These are phyloP conservation scores for Plasmodium knowlesi DNA, from an alignment of 169 alveolate species.

Conservation along the genomic window DNA sequence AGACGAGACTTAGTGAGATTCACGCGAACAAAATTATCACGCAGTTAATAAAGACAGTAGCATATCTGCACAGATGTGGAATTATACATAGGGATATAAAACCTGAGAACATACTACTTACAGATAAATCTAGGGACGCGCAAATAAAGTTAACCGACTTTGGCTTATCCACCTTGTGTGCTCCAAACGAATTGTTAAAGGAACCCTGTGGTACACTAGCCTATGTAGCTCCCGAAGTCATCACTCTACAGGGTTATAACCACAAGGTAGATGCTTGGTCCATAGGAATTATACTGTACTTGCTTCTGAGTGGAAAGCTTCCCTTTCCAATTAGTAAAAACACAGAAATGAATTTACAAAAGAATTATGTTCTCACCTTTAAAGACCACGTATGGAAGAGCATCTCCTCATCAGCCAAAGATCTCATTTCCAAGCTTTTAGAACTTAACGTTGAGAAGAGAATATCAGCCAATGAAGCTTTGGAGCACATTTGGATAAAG, in stretches of 20 bases:
- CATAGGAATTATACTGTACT: slow-evolving; percentile 92
- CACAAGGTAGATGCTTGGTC: slow-evolving; percentile 94
- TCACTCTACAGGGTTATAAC: slow-evolving; percentile 91
- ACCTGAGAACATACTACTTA: slow-evolving; percentile 96
- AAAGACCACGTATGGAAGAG: slow-evolving; percentile 87
- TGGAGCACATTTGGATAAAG: slow-evolving; percentile 89
- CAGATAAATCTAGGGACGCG: slow-evolving; percentile 92
- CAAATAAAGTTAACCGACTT: slow-evolving; percentile 95
- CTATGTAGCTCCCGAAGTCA: slow-evolving; percentile 94
- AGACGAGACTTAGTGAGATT: slow-evolving; percentile 83
- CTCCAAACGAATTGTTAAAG: slow-evolving; percentile 88
- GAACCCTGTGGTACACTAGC: slow-evolving; percentile 94
- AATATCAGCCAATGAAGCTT: slow-evolving; percentile 87
- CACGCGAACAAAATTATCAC: slow-evolving; percentile 89
- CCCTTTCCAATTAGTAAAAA: slow-evolving; percentile 90
- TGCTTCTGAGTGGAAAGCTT: slow-evolving; percentile 90
- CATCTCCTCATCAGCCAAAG: slow-evolving; percentile 87
- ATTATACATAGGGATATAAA: slow-evolving; percentile 96
- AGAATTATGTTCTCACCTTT: slow-evolving; percentile 79
- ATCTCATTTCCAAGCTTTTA: slow-evolving; percentile 78
- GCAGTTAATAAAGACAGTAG: slow-evolving; percentile 94
- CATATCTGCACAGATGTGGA: slow-evolving; percentile 95
- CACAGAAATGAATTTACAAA: slow-evolving; percentile 66
- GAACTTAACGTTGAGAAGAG: slow-evolving; percentile 83
- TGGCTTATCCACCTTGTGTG: slow-evolving; percentile 93